phyloP scores from a whole-genome alignment of 345 rosid species.

The Carallia pectinifolia region DNA sequence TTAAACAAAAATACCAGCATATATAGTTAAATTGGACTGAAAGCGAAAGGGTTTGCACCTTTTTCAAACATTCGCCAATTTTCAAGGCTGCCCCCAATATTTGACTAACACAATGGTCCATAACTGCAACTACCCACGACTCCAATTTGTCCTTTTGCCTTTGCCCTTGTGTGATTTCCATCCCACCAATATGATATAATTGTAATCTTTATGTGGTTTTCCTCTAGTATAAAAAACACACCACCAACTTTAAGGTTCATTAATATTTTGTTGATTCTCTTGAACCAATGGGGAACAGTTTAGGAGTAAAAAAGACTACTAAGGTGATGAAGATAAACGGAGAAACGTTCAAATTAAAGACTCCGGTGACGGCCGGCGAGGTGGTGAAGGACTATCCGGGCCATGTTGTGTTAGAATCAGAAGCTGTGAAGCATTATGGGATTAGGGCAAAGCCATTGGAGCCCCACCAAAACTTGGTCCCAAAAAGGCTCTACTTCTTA shows the following conservation, averaged over 20 bases:
- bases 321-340: conserved; percentile 90
- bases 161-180: not conserved
- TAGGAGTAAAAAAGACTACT: conserved; percentile 53
- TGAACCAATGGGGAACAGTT: conserved; percentile 58
- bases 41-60: conserved; percentile 20
- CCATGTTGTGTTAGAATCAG: conserved; percentile 70
- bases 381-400: conserved; percentile 69
- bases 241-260: not conserved
- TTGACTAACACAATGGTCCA: no score
- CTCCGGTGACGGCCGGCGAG: conserved; percentile 76
- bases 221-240: not conserved
- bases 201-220: not conserved
- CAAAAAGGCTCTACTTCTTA: conserved; percentile 80
- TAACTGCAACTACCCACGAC: conserved; percentile 3
- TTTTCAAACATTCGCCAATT: conserved; percentile 4
- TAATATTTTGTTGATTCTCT: not conserved
- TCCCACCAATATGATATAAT: conserved; percentile 4
- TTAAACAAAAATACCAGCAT: not conserved
- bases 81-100: not conserved
- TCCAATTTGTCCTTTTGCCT: not conserved
- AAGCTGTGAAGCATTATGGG: conserved; percentile 70
- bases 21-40: conserved; percentile 16
- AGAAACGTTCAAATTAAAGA: conserved; percentile 70
- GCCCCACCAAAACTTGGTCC: conserved; percentile 50
- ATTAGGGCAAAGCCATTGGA: conserved; percentile 70